phyloP scores from a whole-genome alignment of 148 eudicot species.

The Vaccinium corymbosum region DNA sequence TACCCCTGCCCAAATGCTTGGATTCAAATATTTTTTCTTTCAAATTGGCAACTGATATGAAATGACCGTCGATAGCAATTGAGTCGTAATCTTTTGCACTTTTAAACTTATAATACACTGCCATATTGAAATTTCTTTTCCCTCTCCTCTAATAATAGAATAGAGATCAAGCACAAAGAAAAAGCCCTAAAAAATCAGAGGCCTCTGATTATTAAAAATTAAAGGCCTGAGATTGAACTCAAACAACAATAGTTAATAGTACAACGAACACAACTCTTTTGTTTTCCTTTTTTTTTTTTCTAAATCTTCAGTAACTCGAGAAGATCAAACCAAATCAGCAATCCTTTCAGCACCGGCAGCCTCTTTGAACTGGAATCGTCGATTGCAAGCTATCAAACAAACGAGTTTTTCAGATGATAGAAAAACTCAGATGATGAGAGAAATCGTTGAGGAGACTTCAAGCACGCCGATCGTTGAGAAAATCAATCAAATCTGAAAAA shows the following conservation, averaged over 20 bases:
- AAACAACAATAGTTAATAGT: constrained; percentile 24
- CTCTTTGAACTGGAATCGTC: not conserved
- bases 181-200: constrained; percentile 17
- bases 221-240: constrained; percentile 31
- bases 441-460: not conserved
- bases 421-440: not conserved
- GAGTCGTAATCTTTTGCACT: constrained; percentile 95
- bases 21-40: constrained; percentile 85
- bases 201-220: not conserved
- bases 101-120: constrained; percentile 94
- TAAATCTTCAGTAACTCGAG: constrained; percentile 16
- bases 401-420: not conserved
- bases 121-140: constrained; percentile 42
- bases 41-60: constrained; percentile 70
- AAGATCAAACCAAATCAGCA: constrained; percentile 31
- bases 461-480: not conserved
- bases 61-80: constrained; percentile 74
- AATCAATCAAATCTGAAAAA: not conserved
- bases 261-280: constrained; percentile 19
- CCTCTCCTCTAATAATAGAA: constrained; percentile 10
- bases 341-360: not conserved
- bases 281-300: constrained; percentile 18
- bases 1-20: constrained; percentile 95
- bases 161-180: constrained; percentile 21
- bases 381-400: not conserved